Evolutionary conservation across 2,329 filamentous ascomycete genomes (phyloP), one percentile per base, ranked within the genome.

Genomic region (Xylariaceae sp.): DNA sequence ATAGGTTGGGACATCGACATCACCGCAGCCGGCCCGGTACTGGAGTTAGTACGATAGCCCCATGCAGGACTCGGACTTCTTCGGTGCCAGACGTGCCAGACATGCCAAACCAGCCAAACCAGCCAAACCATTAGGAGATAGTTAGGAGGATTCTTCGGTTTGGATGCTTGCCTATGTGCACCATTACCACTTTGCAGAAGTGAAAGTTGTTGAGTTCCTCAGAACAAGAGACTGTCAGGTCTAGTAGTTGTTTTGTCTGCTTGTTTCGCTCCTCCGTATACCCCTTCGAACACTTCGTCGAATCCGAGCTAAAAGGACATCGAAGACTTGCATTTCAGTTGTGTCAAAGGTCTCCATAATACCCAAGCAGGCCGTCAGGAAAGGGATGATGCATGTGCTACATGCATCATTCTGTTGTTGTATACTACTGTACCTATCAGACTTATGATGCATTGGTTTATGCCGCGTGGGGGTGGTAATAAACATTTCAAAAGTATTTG

Each of bases 11-110:
- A 16, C 65, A 67, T 39, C 64, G 64, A 11, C 65, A 68, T 29
- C 55, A 64, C 40, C 63, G 63, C 34, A 70, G 68, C 56, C 63
- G 68, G 9, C 68, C 69, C 8, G 66, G 63, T 7, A 71, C 69
- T 8, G 52, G 53, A 16, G 55, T 46, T 1, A 69, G 66, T 44
- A 69, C 64, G 28, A 48, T 51, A 9, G 58, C 63, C 3, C 62
- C 61, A 41, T 66, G 65, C 40, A 65, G 41, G 56, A 14, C 65
- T 54, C 37, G 48, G 56, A 14, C 65, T 54, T 33, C 46, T 12
- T 68, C 67, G 12, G 64, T 61, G 49, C 66, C 66, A 23, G 63
- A 67, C n/a, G n/a, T n/a, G n/a, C n/a, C n/a, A n/a, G n/a, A n/a
- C n/a, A n/a, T n/a, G n/a, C n/a, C n/a, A n/a, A n/a, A n/a, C n/a